phyloP scores from a whole-genome alignment of 2,329 filamentous ascomycete species.

The Zymoseptoria brevis region DNA sequence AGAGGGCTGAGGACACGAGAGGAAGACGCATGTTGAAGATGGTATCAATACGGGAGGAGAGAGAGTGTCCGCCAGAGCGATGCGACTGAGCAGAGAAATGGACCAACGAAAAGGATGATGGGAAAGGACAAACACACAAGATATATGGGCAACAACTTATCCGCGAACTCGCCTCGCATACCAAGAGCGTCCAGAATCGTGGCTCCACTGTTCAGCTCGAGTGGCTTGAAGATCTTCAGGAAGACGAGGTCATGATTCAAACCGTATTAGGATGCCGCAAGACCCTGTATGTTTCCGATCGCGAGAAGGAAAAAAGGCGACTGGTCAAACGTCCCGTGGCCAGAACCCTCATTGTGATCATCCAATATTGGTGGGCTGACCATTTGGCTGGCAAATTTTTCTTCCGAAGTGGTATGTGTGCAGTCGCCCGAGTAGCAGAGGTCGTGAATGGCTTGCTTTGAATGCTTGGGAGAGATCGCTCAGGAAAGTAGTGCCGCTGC shows the following conservation, averaged over 20 bases:
- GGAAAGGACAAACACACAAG: background rate
- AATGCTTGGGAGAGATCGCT: background rate
- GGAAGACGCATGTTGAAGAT: background rate
- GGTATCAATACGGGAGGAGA: background rate
- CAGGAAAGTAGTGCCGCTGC: no score
- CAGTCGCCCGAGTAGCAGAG: background rate
- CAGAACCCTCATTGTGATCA: background rate
- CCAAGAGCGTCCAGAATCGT: background rate
- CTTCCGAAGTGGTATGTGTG: background rate
- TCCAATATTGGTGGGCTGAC: background rate
- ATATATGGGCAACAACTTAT: background rate
- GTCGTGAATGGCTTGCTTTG: background rate
- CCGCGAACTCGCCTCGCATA: background rate
- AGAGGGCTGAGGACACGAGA: background rate
- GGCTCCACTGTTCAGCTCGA: background rate
- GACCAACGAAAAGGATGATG: background rate
- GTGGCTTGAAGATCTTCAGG: background rate
- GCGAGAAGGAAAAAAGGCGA: background rate
- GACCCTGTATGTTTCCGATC: background rate
- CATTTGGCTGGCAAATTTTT: background rate
- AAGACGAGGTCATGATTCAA: background rate
- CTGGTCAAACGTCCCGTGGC: background rate
- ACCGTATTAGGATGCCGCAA: background rate
- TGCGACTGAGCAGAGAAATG: background rate
- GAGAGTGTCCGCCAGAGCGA: background rate